Evolutionary conservation across 371 early-diverging fungal genomes (phyloP).

Genomic region (Haplosporangium sp.): DNA sequence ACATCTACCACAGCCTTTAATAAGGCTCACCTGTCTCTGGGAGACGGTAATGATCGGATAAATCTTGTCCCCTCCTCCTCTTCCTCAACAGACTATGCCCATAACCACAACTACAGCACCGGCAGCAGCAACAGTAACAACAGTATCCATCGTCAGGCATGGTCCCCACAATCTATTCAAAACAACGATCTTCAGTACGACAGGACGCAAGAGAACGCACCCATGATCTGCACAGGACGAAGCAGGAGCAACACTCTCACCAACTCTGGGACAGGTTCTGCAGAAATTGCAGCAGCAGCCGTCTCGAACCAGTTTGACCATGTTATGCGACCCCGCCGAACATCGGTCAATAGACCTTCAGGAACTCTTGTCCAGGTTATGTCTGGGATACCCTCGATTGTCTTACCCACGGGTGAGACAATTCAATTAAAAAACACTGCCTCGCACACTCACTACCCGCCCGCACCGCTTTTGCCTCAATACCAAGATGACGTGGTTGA

Average conservation of each 20-base stretch:
- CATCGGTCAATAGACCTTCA: conserved; percentile 26
- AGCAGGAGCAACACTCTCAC: conserved; percentile 53
- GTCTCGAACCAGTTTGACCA: conserved; percentile 35
- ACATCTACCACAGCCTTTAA: not conserved
- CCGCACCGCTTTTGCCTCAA: conserved; percentile 21
- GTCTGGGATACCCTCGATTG: conserved; percentile 1
- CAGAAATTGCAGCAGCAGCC: conserved; percentile 19
- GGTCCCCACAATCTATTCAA: conserved; percentile 5
- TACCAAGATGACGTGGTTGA: conserved; percentile 12
- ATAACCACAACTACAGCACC: conserved; percentile 7
- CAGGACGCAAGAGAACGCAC: conserved; percentile 12
- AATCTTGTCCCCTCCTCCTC: conserved; percentile 36
- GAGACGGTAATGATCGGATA: conserved; percentile 35
- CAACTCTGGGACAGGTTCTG: conserved; percentile 20
- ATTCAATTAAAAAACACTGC: conserved; percentile 1
- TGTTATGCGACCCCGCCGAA: conserved; percentile 44
- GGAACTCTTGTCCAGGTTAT: conserved; percentile 9
- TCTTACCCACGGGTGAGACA: not conserved
- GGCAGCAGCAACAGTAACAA: not conserved
- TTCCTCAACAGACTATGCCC: not conserved
- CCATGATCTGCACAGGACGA: conserved; percentile 39
- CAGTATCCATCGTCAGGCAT: not conserved
- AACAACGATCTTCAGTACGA: conserved; percentile 13
- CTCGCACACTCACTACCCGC: conserved; percentile 29
- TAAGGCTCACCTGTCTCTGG: conserved; percentile 22